A percentile compares a stretch with the other conserved stretches of the same genome.
Evolutionary conservation across 192 early-diverging fungal genomes (phyloP).

Genomic region (Geranomyces michiganensis): DNA sequence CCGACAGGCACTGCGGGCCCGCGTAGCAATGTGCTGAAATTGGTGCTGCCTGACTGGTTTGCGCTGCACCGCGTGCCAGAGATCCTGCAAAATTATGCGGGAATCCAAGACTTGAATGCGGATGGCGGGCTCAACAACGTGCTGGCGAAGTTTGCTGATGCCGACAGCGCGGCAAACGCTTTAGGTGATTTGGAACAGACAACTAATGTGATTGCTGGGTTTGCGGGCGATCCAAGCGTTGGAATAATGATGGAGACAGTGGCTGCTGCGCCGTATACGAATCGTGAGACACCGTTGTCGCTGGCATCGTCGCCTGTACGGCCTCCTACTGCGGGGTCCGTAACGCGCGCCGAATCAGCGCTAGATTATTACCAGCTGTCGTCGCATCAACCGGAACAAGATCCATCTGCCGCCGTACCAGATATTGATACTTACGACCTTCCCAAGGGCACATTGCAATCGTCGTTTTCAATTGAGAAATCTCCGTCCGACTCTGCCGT

Average conservation of each 20-base stretch:
- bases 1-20: neutral
- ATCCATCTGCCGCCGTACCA: neutral
- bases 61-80: neutral
- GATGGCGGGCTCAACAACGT: neutral
- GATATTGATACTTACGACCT: neutral
- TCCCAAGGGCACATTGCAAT: constrained; percentile 1
- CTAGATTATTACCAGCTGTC: neutral
- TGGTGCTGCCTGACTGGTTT: constrained; percentile 10
- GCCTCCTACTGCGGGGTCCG: neutral
- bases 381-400: neutral
- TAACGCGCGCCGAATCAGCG: neutral
- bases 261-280: neutral
- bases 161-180: constrained; percentile 4
- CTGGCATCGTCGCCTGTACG: neutral
- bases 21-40: neutral
- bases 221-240: neutral
- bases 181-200: constrained; percentile 14
- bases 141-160: neutral
- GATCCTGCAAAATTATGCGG: constrained; percentile 16
- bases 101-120: constrained; percentile 11
- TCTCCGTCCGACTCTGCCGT: constrained; percentile 21
- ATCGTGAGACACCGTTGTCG: too few species aligned
- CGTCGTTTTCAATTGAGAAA: constrained; percentile 1
- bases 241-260: neutral
- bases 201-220: constrained; percentile 21